Base-by-base conservation (phyloP, 208 protist species). In the Crithidia expoeki region DNA sequence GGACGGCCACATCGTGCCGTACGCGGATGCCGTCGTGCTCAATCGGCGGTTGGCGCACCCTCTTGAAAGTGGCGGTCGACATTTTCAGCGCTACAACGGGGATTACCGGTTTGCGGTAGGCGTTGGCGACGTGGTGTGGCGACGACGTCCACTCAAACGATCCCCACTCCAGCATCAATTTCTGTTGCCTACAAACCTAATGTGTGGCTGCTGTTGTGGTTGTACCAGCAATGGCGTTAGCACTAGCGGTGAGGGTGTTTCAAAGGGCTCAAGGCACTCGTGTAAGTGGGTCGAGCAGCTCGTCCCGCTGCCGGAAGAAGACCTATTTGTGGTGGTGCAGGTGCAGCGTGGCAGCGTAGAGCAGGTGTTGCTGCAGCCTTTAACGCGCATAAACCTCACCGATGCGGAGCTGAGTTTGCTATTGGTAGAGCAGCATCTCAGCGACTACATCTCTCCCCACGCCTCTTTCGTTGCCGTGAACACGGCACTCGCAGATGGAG, bases 51-150 rank as follows among this genome's bases (percentile, higher is more conserved):
- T 73, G 0, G 28, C 61, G 28, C 34, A 3, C 58, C 36, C 46
- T 34, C n/a, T 0, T 9, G n/a, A 12, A 40, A 40, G 9, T 40
- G 36, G 9, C 36, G 9, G 12, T 40, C 36, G 42, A 5, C 33
- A 42, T n/a, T 76, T 78, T 66, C 87, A 95, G 71, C 81, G 83
- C 21, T 95, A 95, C 74, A 75, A 52, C 28, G 90, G 90, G 2
- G 87, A 95, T 38, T 95, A 95, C 64, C 90, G 90, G 12, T 86
- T 83, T 58, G 83, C 87, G 21, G 64, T 95, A 17, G 69, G 63
- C 17, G 68, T 79, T 1, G 87, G 90, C 25, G 90, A 95, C 38
- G 71, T 95, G 61, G 90, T 95, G 6, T 95, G 90, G 90, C 85
- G 88, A 17, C 83, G 80, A 12, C 85, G 80, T 1, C 77, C 72